Percentiles rank a stretch among this genome's conserved stretches.
phyloP scores from a whole-genome alignment of 2,329 filamentous ascomycete species.

The Colletotrichum tropicicola region DNA sequence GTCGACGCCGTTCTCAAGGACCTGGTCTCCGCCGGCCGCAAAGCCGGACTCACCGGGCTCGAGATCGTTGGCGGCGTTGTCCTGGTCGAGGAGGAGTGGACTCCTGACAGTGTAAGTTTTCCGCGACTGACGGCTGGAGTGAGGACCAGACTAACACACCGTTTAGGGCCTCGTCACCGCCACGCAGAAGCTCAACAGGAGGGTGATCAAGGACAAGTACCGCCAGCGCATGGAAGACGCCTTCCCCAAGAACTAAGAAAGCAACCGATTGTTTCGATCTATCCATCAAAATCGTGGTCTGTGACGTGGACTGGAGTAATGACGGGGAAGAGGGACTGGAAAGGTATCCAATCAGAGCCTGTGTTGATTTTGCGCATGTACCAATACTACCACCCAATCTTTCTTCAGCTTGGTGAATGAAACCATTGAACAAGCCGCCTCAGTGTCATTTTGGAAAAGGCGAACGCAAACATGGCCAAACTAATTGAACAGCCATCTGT shows the following conservation, averaged over 20 bases:
- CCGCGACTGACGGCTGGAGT: too few species aligned
- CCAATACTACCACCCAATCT: neutral
- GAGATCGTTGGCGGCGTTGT: slow-evolving; percentile 83
- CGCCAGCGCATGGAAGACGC: slow-evolving; percentile 59
- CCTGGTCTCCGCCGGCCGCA: slow-evolving; percentile 70
- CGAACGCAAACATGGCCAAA: too few species aligned
- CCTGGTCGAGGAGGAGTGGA: slow-evolving; percentile 88
- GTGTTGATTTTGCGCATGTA: neutral
- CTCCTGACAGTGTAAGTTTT: slow-evolving; percentile 78
- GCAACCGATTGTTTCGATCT: neutral
- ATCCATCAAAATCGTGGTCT: too few species aligned
- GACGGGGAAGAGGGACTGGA: neutral
- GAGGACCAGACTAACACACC: slow-evolving; percentile 28
- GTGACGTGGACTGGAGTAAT: neutral
- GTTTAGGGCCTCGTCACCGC: slow-evolving; percentile 66
- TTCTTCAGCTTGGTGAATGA: neutral
- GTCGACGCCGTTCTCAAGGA: slow-evolving; percentile 71
- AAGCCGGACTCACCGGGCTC: slow-evolving; percentile 72
- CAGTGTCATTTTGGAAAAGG: neutral
- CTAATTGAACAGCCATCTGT: too few species aligned
- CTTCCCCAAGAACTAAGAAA: slow-evolving; percentile 35
- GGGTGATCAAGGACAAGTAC: slow-evolving; percentile 59
- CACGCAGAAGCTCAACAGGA: slow-evolving; percentile 69
- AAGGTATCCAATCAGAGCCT: neutral
- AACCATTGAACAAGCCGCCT: neutral